phyloP scores from a whole-genome alignment of 192 early-diverging fungal genomes.

The Entomortierella chlamydospora region DNA sequence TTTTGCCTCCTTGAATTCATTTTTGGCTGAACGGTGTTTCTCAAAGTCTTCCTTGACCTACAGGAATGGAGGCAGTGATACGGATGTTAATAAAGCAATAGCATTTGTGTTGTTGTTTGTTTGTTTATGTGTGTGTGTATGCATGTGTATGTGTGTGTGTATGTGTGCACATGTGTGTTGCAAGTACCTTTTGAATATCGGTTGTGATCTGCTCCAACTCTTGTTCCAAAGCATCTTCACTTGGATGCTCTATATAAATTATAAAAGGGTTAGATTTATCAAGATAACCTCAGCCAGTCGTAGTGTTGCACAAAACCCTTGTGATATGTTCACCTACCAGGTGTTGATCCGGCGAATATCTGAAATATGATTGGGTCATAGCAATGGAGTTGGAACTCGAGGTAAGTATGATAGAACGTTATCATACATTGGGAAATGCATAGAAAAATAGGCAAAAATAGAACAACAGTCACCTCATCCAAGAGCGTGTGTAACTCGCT shows the following conservation, averaged over 20 bases:
- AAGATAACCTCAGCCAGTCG: too few species aligned
- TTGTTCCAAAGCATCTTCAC: conserved; percentile 22
- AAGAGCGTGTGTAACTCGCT: conserved; percentile 30
- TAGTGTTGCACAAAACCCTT: too few species aligned
- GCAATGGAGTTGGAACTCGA: too few species aligned
- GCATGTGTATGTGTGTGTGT: too few species aligned
- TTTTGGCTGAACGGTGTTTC: conserved; percentile 40
- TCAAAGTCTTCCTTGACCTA: conserved; percentile 49
- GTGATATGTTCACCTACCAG: conserved; percentile 26
- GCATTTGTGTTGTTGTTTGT: too few species aligned
- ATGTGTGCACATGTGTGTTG: too few species aligned
- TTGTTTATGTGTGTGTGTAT: too few species aligned
- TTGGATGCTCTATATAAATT: conserved; percentile 36
- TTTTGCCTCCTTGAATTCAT: conserved; percentile 37
- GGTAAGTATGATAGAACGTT: too few species aligned
- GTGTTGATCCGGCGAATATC: conserved; percentile 51
- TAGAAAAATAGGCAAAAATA: neutral
- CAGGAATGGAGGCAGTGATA: neutral
- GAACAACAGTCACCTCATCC: conserved; percentile 32
- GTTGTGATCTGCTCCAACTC: conserved; percentile 32
- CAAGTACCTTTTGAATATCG: conserved; percentile 27
- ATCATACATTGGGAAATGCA: too few species aligned
- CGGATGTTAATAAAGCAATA: too few species aligned
- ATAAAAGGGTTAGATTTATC: too few species aligned
- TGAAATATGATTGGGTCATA: conserved; percentile 9